Evolutionary conservation across 2,329 filamentous ascomycete species (phyloP), one percentile per base, ranked within the genome.

Genomic region (Colletotrichum musae): DNA sequence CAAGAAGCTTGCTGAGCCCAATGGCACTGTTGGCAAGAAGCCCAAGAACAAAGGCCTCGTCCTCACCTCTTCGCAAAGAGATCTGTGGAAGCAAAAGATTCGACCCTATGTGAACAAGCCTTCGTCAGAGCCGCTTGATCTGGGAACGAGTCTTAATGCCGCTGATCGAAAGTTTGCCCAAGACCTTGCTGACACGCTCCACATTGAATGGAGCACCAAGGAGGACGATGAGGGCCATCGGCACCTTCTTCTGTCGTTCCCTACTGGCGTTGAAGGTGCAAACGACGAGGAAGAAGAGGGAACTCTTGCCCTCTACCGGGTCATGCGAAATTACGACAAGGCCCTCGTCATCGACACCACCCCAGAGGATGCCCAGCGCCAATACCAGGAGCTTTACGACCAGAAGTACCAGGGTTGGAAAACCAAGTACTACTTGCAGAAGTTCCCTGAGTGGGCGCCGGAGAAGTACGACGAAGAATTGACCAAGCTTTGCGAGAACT

Each of bases 341-440:
- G 96, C 96, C 24, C 90, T 93, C 75, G 89, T 97, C 26, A 86
- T 96, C 47, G 95, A 98, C 75, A 81, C 94, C 56, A 92, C 92
- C 2, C 84, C 91, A 1, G 93, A 94, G 73, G 93, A 97, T 75
- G 92, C 92, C 16, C 91, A 96, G 78, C 87, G 89, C 58, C 89
- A 92, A 18, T 93, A 95, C 80, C 89, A 97, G 74, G 88, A 92
- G 78, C 92, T 96, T 74, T 99, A 99, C 79, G 91, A 98, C 75
- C 85, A 93, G 73, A 97, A 97, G 77, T 98, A 98, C 77, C 85
- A 91, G 71, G 89, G 91, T 65, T 99, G 96, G 96, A 99, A 98
- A 84, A 92, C 97, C 79, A 91, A 93, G 70, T 97, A 99, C 81
- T 99, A 99, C 81, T 85, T 89, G 72, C 89, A 90, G 65, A 99